Conservation (phyloP, 2,329 filamentous ascomycete species). For the Lachnum nothofagi region DNA sequence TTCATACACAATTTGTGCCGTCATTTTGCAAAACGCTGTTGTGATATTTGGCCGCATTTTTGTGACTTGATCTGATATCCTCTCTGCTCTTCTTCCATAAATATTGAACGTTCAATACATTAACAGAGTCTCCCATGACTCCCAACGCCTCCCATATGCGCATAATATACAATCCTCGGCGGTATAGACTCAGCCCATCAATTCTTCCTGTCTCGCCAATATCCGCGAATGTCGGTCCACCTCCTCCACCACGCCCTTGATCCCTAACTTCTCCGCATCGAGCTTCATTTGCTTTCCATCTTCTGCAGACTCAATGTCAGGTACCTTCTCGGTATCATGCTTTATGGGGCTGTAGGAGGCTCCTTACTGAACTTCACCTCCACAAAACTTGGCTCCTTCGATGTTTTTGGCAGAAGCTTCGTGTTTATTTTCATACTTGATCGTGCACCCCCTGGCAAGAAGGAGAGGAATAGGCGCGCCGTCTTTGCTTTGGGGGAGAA, state of each 20-base stretch:
- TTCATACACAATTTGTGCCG: not conserved
- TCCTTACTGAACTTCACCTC: constrained; percentile 77
- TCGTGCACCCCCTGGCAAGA: constrained; percentile 75
- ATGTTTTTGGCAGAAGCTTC: constrained; percentile 65
- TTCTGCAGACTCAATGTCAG: constrained; percentile 49
- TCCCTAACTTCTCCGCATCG: constrained; percentile 72
- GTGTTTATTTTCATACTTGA: constrained; percentile 73
- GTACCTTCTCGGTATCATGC: not conserved
- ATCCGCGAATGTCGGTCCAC: constrained; percentile 82
- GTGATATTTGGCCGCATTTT: not conserved
- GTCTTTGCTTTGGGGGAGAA: constrained; percentile 76
- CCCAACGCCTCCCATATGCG: constrained; percentile 27
- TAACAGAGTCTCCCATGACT: not conserved
- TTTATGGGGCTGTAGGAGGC: not conserved
- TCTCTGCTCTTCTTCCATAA: not conserved
- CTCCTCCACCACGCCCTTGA: constrained; percentile 82
- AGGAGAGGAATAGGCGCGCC: constrained; percentile 80
- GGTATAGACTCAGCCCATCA: constrained; percentile 42
- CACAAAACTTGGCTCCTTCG: constrained; percentile 63
- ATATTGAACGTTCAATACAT: too few relatives aligned
- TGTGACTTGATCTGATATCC: not conserved
- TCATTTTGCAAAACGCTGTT: too few relatives aligned
- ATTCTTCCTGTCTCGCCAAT: constrained; percentile 76
- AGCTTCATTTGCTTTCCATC: constrained; percentile 88
- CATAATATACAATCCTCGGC: constrained; percentile 15